Conservation (phyloP, 2,329 filamentous ascomycete species). For the Lecanicillium sp. region DNA sequence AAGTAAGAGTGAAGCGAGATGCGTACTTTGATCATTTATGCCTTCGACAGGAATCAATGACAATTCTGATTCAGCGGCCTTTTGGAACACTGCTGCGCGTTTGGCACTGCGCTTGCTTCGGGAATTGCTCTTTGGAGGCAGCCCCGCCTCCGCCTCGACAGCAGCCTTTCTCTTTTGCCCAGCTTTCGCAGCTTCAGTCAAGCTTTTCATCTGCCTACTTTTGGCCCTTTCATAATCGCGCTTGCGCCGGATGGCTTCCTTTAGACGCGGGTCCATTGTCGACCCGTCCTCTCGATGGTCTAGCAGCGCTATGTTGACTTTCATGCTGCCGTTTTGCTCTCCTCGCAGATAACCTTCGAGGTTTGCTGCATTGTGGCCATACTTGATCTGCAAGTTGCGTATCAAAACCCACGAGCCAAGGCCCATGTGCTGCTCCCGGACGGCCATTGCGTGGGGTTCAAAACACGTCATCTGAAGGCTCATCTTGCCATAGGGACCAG, state of each 20-base stretch:
- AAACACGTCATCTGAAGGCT: constrained; percentile 66
- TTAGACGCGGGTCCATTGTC: constrained; percentile 38
- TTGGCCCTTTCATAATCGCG: constrained; percentile 52
- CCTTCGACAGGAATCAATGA: constrained; percentile 18
- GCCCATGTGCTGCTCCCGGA: constrained; percentile 44
- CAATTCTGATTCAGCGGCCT: constrained; percentile 16
- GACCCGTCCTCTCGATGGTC: constrained; percentile 27
- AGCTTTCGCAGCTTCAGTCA: constrained; percentile 26
- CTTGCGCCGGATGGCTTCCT: constrained; percentile 55
- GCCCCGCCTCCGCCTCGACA: constrained; percentile 15
- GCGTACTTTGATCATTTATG: constrained; percentile 24
- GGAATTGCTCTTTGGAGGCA: constrained; percentile 18
- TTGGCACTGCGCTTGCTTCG: constrained; percentile 16
- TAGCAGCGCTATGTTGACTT: constrained; percentile 51
- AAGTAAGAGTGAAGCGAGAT: not conserved
- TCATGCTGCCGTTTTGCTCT: constrained; percentile 43
- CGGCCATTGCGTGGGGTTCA: constrained; percentile 55
- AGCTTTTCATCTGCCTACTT: constrained; percentile 29
- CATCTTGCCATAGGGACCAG: constrained; percentile 65
- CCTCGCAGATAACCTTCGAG: constrained; percentile 67
- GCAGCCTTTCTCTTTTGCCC: constrained; percentile 31
- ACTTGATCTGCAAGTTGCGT: constrained; percentile 65
- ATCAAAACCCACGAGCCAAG: constrained; percentile 57
- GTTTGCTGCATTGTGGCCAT: constrained; percentile 38
- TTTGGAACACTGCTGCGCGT: constrained; percentile 6